Evolutionary conservation across 78 protist species (phyloP).

Genomic region (Dictyostelium citrinum): DNA sequence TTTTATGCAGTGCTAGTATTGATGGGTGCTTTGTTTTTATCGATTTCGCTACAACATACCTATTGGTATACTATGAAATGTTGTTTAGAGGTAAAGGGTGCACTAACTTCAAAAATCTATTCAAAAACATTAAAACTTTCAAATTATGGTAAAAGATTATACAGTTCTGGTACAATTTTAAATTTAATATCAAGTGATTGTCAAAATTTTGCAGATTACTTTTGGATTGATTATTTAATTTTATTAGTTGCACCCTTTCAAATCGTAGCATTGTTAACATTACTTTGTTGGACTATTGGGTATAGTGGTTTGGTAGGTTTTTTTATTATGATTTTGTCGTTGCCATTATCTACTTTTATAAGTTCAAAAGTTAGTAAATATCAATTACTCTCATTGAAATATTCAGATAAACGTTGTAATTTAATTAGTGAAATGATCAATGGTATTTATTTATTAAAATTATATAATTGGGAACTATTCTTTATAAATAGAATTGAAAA

Average conservation of each 20-base stretch:
- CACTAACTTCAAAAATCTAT: not conserved
- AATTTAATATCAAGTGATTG: conserved; percentile 32
- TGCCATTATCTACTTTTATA: not conserved
- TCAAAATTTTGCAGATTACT: not conserved
- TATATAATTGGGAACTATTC: conserved; percentile 37
- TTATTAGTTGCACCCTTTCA: conserved; percentile 19
- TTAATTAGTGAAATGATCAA: conserved; percentile 10
- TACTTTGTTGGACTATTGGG: conserved; percentile 28
- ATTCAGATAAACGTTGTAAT: conserved; percentile 10
- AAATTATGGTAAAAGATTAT: not conserved
- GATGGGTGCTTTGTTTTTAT: not conserved
- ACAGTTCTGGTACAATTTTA: not conserved
- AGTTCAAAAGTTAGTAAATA: not conserved
- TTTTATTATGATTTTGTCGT: not conserved
- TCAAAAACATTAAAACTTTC: conserved; percentile 7
- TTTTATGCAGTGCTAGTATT: not conserved
- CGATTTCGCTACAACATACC: not conserved
- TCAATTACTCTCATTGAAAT: not conserved
- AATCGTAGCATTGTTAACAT: not conserved
- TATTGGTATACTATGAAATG: conserved; percentile 49
- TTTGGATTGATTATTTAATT: not conserved
- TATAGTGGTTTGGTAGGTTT: conserved; percentile 39
- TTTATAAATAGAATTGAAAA: not conserved
- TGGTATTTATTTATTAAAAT: conserved; percentile 36
- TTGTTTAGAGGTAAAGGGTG: conserved; percentile 12